Conservation (phyloP, 768 basidiomycete genomes). For the Amanita molliuscula region DNA sequence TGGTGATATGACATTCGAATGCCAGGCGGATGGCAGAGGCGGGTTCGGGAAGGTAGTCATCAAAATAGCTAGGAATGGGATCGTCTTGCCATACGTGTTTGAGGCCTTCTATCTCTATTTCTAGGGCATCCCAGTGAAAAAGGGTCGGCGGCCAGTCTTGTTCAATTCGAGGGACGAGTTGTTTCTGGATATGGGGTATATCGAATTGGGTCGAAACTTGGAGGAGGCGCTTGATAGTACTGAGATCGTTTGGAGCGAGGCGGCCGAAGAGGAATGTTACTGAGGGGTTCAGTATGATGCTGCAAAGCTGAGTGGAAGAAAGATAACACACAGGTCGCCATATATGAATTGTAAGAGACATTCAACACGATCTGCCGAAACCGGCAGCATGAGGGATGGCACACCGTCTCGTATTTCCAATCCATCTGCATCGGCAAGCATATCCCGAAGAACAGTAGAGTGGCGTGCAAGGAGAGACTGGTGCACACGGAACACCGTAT, state of each 20-base stretch:
- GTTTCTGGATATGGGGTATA: neutral
- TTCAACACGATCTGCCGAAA: neutral
- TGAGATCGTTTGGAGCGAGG: neutral
- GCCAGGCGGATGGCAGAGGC: conserved; percentile 6
- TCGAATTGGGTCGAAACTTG: neutral
- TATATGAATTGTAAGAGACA: neutral
- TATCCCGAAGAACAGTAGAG: neutral
- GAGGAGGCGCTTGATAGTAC: neutral
- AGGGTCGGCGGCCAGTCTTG: neutral
- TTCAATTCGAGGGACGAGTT: neutral
- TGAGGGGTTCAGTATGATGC: neutral
- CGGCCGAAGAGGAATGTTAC: neutral
- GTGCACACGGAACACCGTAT: neutral
- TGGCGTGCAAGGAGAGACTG: neutral
- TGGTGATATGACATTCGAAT: conserved; percentile 4
- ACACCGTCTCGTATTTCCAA: neutral
- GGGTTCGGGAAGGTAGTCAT: conserved; percentile 5
- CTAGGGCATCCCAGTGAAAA: neutral
- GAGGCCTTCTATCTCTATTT: neutral
- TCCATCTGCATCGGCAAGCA: neutral
- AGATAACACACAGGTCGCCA: neutral
- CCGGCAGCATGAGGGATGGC: neutral
- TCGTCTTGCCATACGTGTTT: neutral
- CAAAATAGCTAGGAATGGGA: neutral
- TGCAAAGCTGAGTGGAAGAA: neutral